Evolutionary conservation across 305 asterid genomes (phyloP), one percentile per base, ranked within the genome.

Genomic region (Plantago rigida): DNA sequence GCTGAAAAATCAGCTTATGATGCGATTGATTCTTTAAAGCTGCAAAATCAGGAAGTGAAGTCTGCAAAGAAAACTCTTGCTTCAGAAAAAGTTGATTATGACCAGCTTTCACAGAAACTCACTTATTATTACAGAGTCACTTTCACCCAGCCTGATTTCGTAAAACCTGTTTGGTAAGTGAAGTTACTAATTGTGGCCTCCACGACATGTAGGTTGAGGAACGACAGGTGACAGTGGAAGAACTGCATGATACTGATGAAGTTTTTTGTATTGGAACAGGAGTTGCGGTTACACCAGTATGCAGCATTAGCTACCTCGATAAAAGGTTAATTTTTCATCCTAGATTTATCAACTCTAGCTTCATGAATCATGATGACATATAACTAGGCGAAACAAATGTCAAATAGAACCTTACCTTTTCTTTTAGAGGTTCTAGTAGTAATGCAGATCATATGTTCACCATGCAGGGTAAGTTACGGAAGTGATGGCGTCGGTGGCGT

Each of bases 231-330:
- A 64, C 96, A 0, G 92, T 89, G 68, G 97, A 85, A 9, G 99
- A 92, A 68, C 71, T 92, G 82, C 95, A 89, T 39, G 89, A 83
- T 62, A 97, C 97, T 29, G 99, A 92, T 67, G 99, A 92, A 77
- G 97, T 92, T 15, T 92, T 92, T 69, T 92, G 99, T 63, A 92
- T 95, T 0, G 99, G 99, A 70, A 89, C 99, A 42, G 99, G 96
- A 1, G 97, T 92, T 44, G 99, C 86, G 55, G 73, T 92, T 52
- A 81, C 95, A 42, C 99, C 99, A 24, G 99, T 92, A 11, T 97
- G 99, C 64, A 86, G 97, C 81, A 75, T 92, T 47, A 89, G 95
- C 39, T 79, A 86, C 69, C 79, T 56, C 19, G 79, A 80, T 63
- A 80, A 78, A 78, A 82, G 93, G 97, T 87, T 64, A 68, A 26